phyloP scores from a whole-genome alignment of 768 basidiomycete genomes.

The Tricholoma terreum region DNA sequence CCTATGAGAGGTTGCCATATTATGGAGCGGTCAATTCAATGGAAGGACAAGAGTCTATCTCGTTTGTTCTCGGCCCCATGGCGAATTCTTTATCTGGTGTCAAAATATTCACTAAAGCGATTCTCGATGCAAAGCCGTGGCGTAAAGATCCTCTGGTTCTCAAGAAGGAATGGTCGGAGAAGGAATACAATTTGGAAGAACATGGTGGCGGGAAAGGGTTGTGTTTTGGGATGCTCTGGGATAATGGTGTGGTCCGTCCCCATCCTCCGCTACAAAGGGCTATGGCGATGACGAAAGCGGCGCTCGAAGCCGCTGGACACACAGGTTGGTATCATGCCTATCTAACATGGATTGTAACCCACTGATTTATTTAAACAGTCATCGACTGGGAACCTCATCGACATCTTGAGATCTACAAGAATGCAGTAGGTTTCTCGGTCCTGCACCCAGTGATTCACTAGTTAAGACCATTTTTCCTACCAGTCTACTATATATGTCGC shows the following conservation, averaged over 20 bases:
- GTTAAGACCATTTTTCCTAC: constrained; percentile 12
- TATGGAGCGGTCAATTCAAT: constrained; percentile 47
- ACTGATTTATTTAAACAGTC: constrained; percentile 36
- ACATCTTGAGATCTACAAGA: constrained; percentile 49
- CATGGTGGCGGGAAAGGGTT: constrained; percentile 44
- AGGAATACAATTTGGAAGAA: constrained; percentile 41
- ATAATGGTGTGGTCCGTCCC: constrained; percentile 45
- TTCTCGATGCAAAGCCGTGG: constrained; percentile 54
- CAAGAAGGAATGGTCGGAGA: constrained; percentile 45
- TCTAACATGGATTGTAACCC: constrained; percentile 6
- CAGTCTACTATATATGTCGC: constrained; percentile 50
- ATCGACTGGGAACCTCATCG: constrained; percentile 61
- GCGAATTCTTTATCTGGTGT: constrained; percentile 48
- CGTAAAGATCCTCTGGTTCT: constrained; percentile 47
- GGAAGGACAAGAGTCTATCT: constrained; percentile 55
- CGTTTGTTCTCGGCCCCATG: constrained; percentile 58
- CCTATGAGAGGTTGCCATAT: constrained; percentile 55
- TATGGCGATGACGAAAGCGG: constrained; percentile 42
- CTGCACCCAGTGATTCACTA: neutral
- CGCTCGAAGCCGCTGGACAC: constrained; percentile 48
- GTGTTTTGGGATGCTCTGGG: constrained; percentile 52
- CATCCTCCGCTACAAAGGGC: constrained; percentile 53
- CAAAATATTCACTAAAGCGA: constrained; percentile 49
- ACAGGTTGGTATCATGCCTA: constrained; percentile 27
- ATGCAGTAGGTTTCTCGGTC: constrained; percentile 26